phyloP scores from a whole-genome alignment of 1,284 basidiomycete species.

The Sanghuangporus sanghuang region DNA sequence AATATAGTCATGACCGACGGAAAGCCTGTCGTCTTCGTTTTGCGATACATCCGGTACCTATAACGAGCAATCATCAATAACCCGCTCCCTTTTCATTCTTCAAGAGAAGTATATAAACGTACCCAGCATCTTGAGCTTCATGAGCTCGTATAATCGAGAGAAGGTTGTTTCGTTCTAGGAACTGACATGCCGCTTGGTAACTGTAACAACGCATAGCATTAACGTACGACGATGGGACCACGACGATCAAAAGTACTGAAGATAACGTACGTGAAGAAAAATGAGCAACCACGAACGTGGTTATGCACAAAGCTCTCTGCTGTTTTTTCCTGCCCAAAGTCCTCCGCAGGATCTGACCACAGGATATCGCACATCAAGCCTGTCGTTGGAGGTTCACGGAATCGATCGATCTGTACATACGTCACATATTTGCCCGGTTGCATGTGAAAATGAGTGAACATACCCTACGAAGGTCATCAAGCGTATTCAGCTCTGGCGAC shows the following conservation, averaged over 20 bases:
- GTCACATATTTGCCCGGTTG: not conserved
- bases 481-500: slow-evolving; percentile 84
- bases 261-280: slow-evolving; percentile 84
- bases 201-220: slow-evolving; percentile 32
- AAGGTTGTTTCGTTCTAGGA: slow-evolving; percentile 90
- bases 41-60: slow-evolving; percentile 95
- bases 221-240: slow-evolving; percentile 3
- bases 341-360: slow-evolving; percentile 93
- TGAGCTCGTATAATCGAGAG: slow-evolving; percentile 92
- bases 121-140: slow-evolving; percentile 94
- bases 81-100: not conserved
- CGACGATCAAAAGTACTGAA: not conserved
- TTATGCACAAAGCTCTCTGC: slow-evolving; percentile 87
- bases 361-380: slow-evolving; percentile 95
- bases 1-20: slow-evolving; percentile 98
- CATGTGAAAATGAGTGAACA: slow-evolving; percentile 22
- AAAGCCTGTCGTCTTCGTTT: slow-evolving; percentile 89
- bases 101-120: slow-evolving; percentile 23
- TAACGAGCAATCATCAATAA: not conserved
- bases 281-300: slow-evolving; percentile 92
- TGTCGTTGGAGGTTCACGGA: slow-evolving; percentile 91
- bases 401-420: slow-evolving; percentile 76
- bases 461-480: slow-evolving; percentile 83
- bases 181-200: slow-evolving; percentile 91
- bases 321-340: slow-evolving; percentile 89